Evolutionary conservation across 805 yeast genomes (phyloP), one percentile per base, ranked within the genome.

Genomic region (Suhomyces canberraensis): DNA sequence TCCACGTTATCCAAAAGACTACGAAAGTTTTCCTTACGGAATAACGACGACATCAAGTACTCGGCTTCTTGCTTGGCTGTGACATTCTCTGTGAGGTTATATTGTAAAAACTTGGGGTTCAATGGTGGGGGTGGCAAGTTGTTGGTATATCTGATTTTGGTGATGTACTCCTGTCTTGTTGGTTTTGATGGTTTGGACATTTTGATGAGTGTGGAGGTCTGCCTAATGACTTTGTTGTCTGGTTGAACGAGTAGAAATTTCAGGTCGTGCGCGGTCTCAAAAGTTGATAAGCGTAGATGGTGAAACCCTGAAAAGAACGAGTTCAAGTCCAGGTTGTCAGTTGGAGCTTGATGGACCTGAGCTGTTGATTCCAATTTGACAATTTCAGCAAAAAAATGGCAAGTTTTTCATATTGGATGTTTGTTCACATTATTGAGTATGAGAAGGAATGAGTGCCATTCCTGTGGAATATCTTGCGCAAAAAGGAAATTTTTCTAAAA

Each of bases 81-180:
- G 27, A 49, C 46, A 31, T 45, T 48, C 36, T 62, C 66, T 9
- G 68, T 65, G 17, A 66, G 54, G 52, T 63, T 57, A 46, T 80
- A 76, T 33, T 79, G 75, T 36, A 93, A 60, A 39, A 90, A 73
- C 57, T 84, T 87, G 20, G 98, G 97, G 31, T 95, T 88, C 43
- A 93, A 73, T 16, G 91, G 84, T 8, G 98, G 98, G 2, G 96
- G 90, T 4, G 98, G 98, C 16, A 93, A 70, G 51, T 79, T 84
- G 58, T 93, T 93, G 41, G 78, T 78, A 60, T 89, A 91, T 53
- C 95, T 76, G 36, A 84, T 77, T 48, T 84, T 82, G 31, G 95
- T 95, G 38, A 84, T 79, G 52, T 81, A 84, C 39, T 84, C 90
- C 55, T 83, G 90, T 56, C 80, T 77, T 44, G 73, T 71, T 32